Evolutionary conservation across 1,284 basidiomycete species (phyloP).

Genomic region (Mixia osmundae): DNA sequence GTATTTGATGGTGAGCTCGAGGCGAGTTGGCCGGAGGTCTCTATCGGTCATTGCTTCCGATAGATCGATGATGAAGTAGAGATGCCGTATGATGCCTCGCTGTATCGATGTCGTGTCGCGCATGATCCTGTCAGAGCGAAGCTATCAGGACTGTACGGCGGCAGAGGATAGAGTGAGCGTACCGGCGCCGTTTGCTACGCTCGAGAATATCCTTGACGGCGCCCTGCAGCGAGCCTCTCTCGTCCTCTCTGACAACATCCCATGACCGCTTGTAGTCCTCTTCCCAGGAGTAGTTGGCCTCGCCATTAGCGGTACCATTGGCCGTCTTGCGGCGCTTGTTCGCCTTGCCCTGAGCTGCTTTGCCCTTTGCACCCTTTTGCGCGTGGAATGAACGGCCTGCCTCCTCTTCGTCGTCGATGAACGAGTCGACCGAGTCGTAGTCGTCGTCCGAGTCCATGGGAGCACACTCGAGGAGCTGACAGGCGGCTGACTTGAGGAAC

Average conservation of each 20-base stretch:
- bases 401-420: too few species aligned
- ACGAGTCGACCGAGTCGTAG: too few species aligned
- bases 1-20: slow-evolving; percentile 70
- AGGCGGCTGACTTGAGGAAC: too few species aligned
- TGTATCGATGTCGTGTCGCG: slow-evolving; percentile 68
- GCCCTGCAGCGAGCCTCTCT: slow-evolving; percentile 64
- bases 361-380: too few species aligned
- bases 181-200: slow-evolving; percentile 59
- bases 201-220: slow-evolving; percentile 77
- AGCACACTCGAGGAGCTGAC: too few species aligned
- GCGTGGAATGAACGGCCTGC: too few species aligned
- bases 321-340: too few species aligned
- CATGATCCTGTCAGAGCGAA: slow-evolving; percentile 22
- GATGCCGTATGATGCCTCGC: slow-evolving; percentile 84
- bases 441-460: too few species aligned
- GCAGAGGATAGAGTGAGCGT: slow-evolving; percentile 14
- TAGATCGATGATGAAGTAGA: slow-evolving; percentile 71
- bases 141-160: slow-evolving; percentile 20
- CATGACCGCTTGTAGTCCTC: slow-evolving; percentile 80
- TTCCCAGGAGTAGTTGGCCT: slow-evolving; percentile 59
- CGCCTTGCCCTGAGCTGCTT: too few species aligned
- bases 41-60: slow-evolving; percentile 81
- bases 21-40: slow-evolving; percentile 80
- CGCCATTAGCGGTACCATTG: too few species aligned
- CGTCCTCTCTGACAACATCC: slow-evolving; percentile 94